Percentiles rank a stretch among this genome's conserved stretches.
These are phyloP conservation scores for Backusella sp. DNA, from an alignment of 192 early-diverging fungal species.

Conservation along the genomic window DNA sequence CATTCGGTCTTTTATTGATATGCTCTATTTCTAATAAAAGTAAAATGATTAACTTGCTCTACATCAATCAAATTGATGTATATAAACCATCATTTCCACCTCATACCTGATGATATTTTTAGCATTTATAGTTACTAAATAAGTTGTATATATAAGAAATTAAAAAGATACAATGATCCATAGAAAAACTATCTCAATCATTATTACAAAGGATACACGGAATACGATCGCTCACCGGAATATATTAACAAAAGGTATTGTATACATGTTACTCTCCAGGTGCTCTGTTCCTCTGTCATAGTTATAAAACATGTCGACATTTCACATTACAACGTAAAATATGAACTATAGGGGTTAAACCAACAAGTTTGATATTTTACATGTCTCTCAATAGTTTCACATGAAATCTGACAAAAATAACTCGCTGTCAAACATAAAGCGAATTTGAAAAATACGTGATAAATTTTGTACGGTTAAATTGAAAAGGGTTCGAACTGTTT, in stretches of 20 bases:
- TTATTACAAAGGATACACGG: background rate
- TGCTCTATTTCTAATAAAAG: background rate
- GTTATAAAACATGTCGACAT: too few relatives aligned
- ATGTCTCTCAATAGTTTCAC: background rate
- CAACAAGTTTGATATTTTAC: background rate
- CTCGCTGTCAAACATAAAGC: background rate
- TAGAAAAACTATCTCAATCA: background rate
- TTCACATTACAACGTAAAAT: background rate
- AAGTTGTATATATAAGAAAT: background rate
- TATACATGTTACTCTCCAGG: background rate
- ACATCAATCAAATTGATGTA: background rate
- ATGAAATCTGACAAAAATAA: background rate
- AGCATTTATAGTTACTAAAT: too few relatives aligned
- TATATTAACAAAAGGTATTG: background rate
- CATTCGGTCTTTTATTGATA: background rate
- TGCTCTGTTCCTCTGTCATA: too few relatives aligned
- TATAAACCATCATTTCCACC: too few relatives aligned
- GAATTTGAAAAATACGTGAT: background rate
- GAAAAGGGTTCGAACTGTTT: background rate
- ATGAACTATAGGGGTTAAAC: background rate
- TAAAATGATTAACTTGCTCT: background rate
- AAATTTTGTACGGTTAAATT: background rate
- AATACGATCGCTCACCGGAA: background rate
- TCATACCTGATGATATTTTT: background rate
- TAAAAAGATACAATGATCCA: background rate